Base-by-base conservation (phyloP, 2,329 filamentous ascomycete genomes). In the Incumbomyces delicatus region DNA sequence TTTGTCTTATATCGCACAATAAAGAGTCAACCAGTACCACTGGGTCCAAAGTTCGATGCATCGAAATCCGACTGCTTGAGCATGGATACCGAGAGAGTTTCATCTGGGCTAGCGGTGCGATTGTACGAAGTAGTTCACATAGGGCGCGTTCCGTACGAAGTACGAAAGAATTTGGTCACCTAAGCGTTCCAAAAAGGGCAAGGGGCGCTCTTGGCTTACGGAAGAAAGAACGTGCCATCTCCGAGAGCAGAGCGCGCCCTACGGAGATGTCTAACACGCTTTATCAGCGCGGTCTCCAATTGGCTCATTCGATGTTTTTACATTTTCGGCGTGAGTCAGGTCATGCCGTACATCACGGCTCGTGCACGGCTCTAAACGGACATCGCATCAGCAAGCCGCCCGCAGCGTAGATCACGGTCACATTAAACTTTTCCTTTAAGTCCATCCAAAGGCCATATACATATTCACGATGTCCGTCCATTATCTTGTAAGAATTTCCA, bases 381-480 rank as follows among this genome's bases (percentile, higher is more conserved):
- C 14, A 33, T 42, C 27, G 10, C 40, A 33, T 42, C 27, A 42
- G 27, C 40, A 35, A 42, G 27, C 11, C 40, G 39, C 39, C 39
- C 39, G 18, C 20, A 17, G 17, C 40, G 29, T 27, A 22, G 3
- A 13, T 41, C 20, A 40, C 7, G 16, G 5, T 41, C 13, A 30
- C 20, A 41, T 27, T 41, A 41, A 41, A 18, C 40, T 42, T 42
- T 33, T 8, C 38, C 30, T 22, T 30, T 30, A 32, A 22, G 3
- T 33, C 22, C 22, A n/a, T 35, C n/a, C n/a, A n/a, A n/a, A n/a
- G n/a, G n/a, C n/a, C n/a, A n/a, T n/a, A 29, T 45, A 45, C 42
- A 37, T 45, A 45, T 44, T 37, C 41, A 37, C 3, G 3, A 44
- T 44, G 41, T 36, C n/a, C n/a, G 20, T 37, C 41, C 41, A n/a